Conservation (phyloP, 2,329 filamentous ascomycete species). For the Fusarium liriodendri region DNA sequence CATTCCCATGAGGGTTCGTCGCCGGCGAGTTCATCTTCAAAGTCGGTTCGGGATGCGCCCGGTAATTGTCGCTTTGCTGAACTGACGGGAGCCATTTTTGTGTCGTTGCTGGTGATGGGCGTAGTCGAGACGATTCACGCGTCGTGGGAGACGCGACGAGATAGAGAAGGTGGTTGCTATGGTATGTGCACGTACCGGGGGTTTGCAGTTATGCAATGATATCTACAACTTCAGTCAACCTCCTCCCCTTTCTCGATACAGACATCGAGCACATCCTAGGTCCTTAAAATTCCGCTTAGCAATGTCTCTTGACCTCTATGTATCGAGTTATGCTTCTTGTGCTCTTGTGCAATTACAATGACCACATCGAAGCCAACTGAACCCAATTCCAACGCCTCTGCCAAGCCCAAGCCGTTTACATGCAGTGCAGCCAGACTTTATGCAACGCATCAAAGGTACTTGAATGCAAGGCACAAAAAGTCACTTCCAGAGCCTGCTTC, state of each 20-base stretch:
- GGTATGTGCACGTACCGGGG: conserved; percentile 37
- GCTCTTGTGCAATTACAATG: neutral
- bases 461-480: neutral
- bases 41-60: conserved; percentile 66
- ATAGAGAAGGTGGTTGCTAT: conserved; percentile 31
- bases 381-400: neutral
- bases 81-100: conserved; percentile 41
- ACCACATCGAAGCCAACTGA: neutral
- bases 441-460: neutral
- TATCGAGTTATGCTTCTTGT: neutral
- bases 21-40: conserved; percentile 85
- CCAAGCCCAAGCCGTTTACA: neutral
- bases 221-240: neutral
- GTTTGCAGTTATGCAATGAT: conserved; percentile 12
- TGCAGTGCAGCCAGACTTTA: neutral
- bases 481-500: neutral
- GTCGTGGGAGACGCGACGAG: conserved; percentile 46
- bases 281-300: neutral
- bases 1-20: conserved; percentile 83
- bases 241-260: neutral
- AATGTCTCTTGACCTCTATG: neutral
- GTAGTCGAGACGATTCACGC: conserved; percentile 38
- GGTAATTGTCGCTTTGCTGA: conserved; percentile 30
- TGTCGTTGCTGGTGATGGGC: conserved; percentile 18
- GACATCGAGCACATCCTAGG: neutral